A percentile compares a stretch with the other conserved stretches of the same genome.
phyloP scores from a whole-genome alignment of 1,139 yeast species.

The Yamadazyma jaroonii region DNA sequence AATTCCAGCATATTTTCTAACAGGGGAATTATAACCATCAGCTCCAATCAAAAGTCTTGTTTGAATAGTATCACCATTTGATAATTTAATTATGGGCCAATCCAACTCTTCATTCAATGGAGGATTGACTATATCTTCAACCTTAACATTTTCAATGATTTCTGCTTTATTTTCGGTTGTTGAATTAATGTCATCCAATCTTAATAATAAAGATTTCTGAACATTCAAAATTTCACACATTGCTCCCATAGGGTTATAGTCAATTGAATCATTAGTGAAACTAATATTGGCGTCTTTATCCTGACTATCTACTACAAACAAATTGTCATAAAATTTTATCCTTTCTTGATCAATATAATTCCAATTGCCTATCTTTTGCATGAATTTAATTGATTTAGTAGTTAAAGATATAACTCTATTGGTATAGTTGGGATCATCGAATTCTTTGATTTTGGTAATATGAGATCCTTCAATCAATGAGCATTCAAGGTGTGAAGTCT shows the following conservation, averaged over 20 bases:
- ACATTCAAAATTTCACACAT: conserved; percentile 89
- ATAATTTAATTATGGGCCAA: conserved; percentile 79
- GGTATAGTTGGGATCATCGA: conserved; percentile 53
- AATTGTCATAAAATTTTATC: conserved; percentile 74
- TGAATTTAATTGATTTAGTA: conserved; percentile 68
- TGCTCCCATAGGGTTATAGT: conserved; percentile 51
- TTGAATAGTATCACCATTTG: conserved; percentile 60
- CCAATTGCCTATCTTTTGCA: conserved; percentile 72
- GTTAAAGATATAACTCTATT: conserved; percentile 87
- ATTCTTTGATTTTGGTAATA: conserved; percentile 52
- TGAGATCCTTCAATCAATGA: conserved; percentile 73
- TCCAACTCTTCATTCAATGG: conserved; percentile 21
- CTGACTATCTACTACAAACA: conserved; percentile 82
- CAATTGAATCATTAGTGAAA: conserved; percentile 59
- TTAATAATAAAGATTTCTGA: conserved; percentile 63
- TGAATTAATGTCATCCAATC: conserved; percentile 50
- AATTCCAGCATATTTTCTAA: conserved; percentile 75
- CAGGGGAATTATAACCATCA: conserved; percentile 96
- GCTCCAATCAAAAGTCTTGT: conserved; percentile 87
- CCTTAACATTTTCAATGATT: conserved; percentile 65
- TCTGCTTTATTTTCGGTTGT: conserved; percentile 32
- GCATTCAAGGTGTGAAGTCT: conserved; percentile 58
- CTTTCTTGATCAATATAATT: conserved; percentile 64
- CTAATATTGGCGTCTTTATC: conserved; percentile 62
- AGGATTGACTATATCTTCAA: conserved; percentile 41